phyloP scores from a whole-genome alignment of 495 filamentous ascomycete species.

The Aspergillus sclerotioniger region DNA sequence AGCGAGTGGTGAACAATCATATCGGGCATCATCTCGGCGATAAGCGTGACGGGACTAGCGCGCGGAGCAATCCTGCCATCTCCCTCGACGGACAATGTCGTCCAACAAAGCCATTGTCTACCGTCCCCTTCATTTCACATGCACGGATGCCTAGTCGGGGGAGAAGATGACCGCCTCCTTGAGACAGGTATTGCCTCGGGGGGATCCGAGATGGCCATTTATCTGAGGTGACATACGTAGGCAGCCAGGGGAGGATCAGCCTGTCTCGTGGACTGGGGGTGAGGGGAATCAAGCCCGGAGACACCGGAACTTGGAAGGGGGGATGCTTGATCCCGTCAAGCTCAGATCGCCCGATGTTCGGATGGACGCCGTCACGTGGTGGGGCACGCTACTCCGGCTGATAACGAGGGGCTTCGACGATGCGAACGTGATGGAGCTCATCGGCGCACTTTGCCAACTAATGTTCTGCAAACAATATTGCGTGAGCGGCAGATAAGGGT shows the following conservation, averaged over 20 bases:
- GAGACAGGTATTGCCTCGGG: no score
- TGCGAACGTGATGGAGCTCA: no score
- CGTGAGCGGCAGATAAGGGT: no score
- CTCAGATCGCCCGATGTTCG: not conserved
- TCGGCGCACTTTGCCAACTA: no score
- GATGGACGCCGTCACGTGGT: not conserved
- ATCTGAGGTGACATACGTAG: no score
- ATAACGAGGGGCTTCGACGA: no score
- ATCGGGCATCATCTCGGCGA: not conserved
- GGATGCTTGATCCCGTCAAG: constrained; percentile 1
- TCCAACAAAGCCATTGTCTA: not conserved
- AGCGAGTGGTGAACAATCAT: not conserved
- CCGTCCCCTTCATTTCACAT: no score
- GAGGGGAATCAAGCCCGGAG: not conserved
- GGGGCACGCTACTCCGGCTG: not conserved
- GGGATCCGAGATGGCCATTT: no score
- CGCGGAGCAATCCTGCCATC: not conserved
- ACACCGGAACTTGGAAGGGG: not conserved
- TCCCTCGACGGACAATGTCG: not conserved
- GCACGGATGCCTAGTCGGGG: no score
- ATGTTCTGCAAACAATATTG: no score
- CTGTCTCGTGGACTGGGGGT: not conserved
- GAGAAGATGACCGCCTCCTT: no score
- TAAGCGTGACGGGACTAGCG: not conserved
- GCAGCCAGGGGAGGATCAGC: not conserved